Evolutionary conservation across 1,284 basidiomycete species (phyloP), one percentile per base, ranked within the genome.

Genomic region (Ustanciosporium gigantosporum): DNA sequence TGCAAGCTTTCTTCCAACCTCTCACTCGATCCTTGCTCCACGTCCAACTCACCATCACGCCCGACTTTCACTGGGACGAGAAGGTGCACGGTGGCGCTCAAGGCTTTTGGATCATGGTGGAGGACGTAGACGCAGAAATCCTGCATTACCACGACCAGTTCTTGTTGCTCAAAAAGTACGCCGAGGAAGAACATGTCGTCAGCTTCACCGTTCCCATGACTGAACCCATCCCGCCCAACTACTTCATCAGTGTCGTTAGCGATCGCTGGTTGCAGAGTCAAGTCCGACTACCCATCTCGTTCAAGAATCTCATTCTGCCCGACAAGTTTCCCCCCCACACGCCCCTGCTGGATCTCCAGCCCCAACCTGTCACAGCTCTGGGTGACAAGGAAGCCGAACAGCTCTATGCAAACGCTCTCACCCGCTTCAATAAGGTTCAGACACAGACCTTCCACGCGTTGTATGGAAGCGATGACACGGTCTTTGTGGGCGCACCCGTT

Each of bases 381-480:
- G 90, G 94, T 79, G 94, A 93, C 82, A 85, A 87, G 74, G 89
- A 91, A 53, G 95, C 88, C 64, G 90, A 97, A 76, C 82, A 82
- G 4, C 84, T 96, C 34, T 98, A 95, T 79, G 32, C 41, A 20
- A 58, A 61, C 25, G 84, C 84, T 0, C 87, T 94, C 60, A 82
- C 86, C 55, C 85, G 84, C 0, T 96, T 97, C 83, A 98, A 98
- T 84, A 97, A 96, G 81, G 95, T 97, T 65, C 95, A 98, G 78
- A 98, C 92, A 0, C 95, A 98, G 80, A 91, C 95, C 27, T 98
- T 97, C 87, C 94, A 97, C 69, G 91, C 93, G 0, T 82, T 98
- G 0, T 98, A 94, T 79, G 93, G 90, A 0, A 88, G 91, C 0
- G 92, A 97, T 76, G 93, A 97, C 75, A 95, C 92, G 70, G 88